These are phyloP conservation scores for Boechera divaricarpa DNA, from an alignment of 345 rosid species.

Conservation along the genomic window DNA sequence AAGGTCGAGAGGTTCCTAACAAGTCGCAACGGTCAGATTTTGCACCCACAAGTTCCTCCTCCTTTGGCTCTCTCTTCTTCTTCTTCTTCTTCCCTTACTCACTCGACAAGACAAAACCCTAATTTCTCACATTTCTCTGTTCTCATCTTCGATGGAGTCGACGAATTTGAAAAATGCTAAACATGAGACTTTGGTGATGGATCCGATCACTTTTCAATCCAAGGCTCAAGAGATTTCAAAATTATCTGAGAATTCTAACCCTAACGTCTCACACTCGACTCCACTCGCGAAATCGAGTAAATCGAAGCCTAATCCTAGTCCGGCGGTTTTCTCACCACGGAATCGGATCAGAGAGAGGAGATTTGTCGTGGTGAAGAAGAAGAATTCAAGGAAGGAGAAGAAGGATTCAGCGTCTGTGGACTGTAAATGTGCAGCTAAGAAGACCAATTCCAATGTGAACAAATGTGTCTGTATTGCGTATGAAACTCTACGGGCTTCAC, in stretches of 20 bases:
- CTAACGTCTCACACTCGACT: slow-evolving; percentile 58
- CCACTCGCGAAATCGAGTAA: slow-evolving; percentile 52
- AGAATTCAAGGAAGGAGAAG: slow-evolving; percentile 56
- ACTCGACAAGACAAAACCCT: not conserved
- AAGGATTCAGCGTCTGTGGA: slow-evolving; percentile 44
- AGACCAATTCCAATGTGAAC: slow-evolving; percentile 48
- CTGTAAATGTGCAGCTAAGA: slow-evolving; percentile 71
- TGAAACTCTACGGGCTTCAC: slow-evolving; percentile 75
- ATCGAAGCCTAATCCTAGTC: slow-evolving; percentile 26
- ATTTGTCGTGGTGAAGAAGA: slow-evolving; percentile 73
- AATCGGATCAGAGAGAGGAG: slow-evolving; percentile 70
- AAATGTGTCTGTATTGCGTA: slow-evolving; percentile 85
- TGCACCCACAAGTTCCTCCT: slow-evolving; percentile 22
- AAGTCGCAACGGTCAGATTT: slow-evolving; percentile 37
- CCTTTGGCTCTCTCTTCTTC: slow-evolving; percentile 7
- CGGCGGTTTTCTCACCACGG: slow-evolving; percentile 55
- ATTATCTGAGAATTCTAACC: slow-evolving; percentile 71
- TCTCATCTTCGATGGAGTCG: slow-evolving; percentile 53
- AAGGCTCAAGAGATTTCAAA: slow-evolving; percentile 45
- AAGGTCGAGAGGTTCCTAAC: slow-evolving; percentile 1
- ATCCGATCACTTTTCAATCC: slow-evolving; percentile 45
- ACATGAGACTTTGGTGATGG: slow-evolving; percentile 54
- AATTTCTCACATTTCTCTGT: not conserved
- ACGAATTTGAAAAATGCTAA: slow-evolving; percentile 41
- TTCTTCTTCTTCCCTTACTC: not conserved